Evolutionary conservation across 305 asterid species (phyloP).

Genomic region (Fraxinus dipetala): DNA sequence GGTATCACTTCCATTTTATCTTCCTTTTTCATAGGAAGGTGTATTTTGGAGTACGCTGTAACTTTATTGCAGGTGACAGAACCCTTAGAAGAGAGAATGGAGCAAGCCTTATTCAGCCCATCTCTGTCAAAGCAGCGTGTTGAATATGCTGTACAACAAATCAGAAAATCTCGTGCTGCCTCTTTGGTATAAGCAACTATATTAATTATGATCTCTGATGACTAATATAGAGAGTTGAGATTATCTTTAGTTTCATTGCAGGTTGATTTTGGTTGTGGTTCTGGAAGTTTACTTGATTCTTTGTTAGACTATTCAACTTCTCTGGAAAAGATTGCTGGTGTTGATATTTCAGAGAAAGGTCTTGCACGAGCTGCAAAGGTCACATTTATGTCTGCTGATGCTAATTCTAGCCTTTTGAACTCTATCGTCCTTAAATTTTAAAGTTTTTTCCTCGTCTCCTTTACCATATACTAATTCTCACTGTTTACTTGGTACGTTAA

Average conservation of each 20-base stretch:
- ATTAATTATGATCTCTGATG: slow-evolving; percentile 16
- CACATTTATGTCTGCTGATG: slow-evolving; percentile 5
- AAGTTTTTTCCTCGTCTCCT: not conserved
- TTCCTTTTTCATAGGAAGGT: slow-evolving; percentile 43
- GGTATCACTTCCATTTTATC: not conserved
- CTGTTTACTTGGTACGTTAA: not conserved
- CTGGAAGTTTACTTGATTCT: slow-evolving; percentile 91
- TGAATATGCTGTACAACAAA: slow-evolving; percentile 76
- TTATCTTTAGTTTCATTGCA: slow-evolving; percentile 40
- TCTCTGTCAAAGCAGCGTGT: slow-evolving; percentile 95
- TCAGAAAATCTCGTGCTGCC: slow-evolving; percentile 63
- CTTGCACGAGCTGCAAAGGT: slow-evolving; percentile 98
- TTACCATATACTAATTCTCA: not conserved
- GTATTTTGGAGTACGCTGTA: slow-evolving; percentile 59
- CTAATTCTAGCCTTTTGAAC: not conserved
- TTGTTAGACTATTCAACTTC: slow-evolving; percentile 73
- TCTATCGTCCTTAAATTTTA: not conserved
- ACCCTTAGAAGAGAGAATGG: slow-evolving; percentile 93
- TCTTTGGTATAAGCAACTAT: slow-evolving; percentile 57
- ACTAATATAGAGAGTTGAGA: slow-evolving; percentile 15
- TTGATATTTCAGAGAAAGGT: slow-evolving; percentile 67
- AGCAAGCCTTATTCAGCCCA: slow-evolving; percentile 87
- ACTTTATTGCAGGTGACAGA: slow-evolving; percentile 67
- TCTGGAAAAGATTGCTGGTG: slow-evolving; percentile 76
- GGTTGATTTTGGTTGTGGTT: slow-evolving; percentile 98